Evolutionary conservation across 192 early-diverging fungal species (phyloP).

Genomic region (Gonapodya prolifera): DNA sequence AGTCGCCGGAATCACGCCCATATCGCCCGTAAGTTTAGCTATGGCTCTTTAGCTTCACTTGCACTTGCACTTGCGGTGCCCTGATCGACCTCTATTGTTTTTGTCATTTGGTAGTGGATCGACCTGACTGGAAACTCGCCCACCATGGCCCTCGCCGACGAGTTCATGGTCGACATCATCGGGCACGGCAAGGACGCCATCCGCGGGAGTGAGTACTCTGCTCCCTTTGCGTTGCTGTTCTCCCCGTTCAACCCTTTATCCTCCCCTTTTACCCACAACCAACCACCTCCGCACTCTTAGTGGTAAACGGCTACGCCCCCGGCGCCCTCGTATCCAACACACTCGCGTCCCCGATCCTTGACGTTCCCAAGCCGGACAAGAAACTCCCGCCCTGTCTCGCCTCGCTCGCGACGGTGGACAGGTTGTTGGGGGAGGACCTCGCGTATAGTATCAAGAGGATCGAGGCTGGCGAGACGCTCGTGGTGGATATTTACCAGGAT

Average conservation of each 20-base stretch:
- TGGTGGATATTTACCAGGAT: background rate
- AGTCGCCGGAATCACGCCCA: background rate
- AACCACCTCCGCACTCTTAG: too few relatives aligned
- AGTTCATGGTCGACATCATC: background rate
- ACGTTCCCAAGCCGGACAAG: background rate
- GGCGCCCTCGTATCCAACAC: background rate
- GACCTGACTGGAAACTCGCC: slow-evolving; percentile 1
- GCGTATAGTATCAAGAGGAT: background rate
- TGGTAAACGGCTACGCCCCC: background rate
- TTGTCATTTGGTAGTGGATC: background rate
- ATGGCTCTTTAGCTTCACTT: background rate
- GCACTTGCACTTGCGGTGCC: background rate
- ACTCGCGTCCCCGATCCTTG: background rate
- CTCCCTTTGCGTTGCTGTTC: too few relatives aligned
- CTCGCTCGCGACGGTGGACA: background rate
- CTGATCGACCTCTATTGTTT: background rate
- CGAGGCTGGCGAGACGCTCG: background rate
- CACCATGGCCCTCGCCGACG: background rate
- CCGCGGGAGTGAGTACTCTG: background rate
- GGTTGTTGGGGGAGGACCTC: slow-evolving; percentile 4
- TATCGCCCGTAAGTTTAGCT: background rate
- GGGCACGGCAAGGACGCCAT: background rate
- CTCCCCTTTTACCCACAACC: too few relatives aligned
- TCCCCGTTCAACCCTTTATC: too few relatives aligned
- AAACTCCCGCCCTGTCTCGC: background rate